phyloP scores from a whole-genome alignment of 176 grass and related monocot genomes.

The Carex cristatella region DNA sequence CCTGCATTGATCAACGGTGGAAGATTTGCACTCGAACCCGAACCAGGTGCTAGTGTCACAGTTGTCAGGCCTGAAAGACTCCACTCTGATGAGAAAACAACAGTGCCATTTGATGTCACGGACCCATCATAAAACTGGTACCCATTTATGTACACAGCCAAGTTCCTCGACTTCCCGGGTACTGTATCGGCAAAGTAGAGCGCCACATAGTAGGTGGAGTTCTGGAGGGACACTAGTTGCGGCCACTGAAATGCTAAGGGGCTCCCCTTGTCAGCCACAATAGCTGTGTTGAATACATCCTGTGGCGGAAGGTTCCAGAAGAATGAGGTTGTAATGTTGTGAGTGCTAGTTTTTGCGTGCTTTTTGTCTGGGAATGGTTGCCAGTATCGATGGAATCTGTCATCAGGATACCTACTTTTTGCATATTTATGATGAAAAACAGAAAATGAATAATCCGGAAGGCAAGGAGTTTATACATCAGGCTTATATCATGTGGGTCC shows the following conservation, averaged over 20 bases:
- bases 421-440: background rate
- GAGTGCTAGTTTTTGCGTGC: conserved; percentile 62
- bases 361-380: conserved; percentile 56
- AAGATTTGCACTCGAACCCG: conserved; percentile 33
- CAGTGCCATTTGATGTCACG: conserved; percentile 67
- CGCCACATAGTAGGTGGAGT: conserved; percentile 81
- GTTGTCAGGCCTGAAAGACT: conserved; percentile 66
- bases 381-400: conserved; percentile 80
- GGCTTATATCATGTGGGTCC: background rate
- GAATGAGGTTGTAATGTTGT: conserved; percentile 58
- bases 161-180: conserved; percentile 46
- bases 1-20: conserved; percentile 88
- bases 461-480: background rate
- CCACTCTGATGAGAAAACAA: conserved; percentile 85
- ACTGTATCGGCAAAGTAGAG: conserved; percentile 96
- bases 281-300: conserved; percentile 62
- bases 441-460: background rate
- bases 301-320: conserved; percentile 92
- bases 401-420: conserved; percentile 74
- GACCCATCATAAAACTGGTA: conserved; percentile 42
- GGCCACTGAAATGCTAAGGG: conserved; percentile 72
- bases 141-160: conserved; percentile 72
- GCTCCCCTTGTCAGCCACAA: conserved; percentile 50
- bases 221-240: conserved; percentile 46
- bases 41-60: conserved; percentile 46